These are phyloP conservation scores for Madurella mycetomatis DNA, from an alignment of 2,329 filamentous ascomycete species.

Conservation along the genomic window DNA sequence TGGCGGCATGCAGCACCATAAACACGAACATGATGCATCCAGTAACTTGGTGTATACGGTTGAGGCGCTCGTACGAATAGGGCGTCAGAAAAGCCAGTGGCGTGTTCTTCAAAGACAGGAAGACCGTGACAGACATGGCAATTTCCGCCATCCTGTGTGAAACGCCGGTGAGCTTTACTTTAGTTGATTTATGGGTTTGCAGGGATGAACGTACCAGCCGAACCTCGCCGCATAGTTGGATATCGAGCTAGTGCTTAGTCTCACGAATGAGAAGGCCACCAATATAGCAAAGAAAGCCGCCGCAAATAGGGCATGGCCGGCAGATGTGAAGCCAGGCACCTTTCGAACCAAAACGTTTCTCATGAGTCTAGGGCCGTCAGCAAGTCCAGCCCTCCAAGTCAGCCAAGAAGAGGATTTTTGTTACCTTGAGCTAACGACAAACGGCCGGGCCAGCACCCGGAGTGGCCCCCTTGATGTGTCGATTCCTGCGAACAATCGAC, in stretches of 20 bases:
- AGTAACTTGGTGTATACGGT: slow-evolving; percentile 51
- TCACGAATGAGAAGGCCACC: slow-evolving; percentile 28
- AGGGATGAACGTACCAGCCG: slow-evolving; percentile 29
- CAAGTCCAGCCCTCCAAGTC: not conserved
- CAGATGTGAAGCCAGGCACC: slow-evolving; percentile 31
- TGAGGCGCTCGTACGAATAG: slow-evolving; percentile 56
- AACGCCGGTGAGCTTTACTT: not conserved
- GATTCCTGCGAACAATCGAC: slow-evolving; percentile 22
- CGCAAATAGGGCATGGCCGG: slow-evolving; percentile 32
- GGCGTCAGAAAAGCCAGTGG: slow-evolving; percentile 49
- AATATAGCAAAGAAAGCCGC: slow-evolving; percentile 31
- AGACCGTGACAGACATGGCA: slow-evolving; percentile 50
- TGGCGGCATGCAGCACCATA: slow-evolving; percentile 42
- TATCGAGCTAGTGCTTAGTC: slow-evolving; percentile 25
- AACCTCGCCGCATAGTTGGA: slow-evolving; percentile 27
- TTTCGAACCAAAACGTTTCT: slow-evolving; percentile 31
- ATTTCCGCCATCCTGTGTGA: slow-evolving; percentile 27
- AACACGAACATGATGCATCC: slow-evolving; percentile 47
- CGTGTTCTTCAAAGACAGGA: slow-evolving; percentile 56
- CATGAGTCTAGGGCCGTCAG: slow-evolving; percentile 19
- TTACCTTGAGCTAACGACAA: slow-evolving; percentile 27
- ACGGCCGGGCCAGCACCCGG: slow-evolving; percentile 22
- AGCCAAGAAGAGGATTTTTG: not conserved
- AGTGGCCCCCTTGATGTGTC: slow-evolving; percentile 18
- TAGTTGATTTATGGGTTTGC: not conserved